Conservation (phyloP, 2,329 filamentous ascomycete genomes). For the Claviceps cyperi region DNA sequence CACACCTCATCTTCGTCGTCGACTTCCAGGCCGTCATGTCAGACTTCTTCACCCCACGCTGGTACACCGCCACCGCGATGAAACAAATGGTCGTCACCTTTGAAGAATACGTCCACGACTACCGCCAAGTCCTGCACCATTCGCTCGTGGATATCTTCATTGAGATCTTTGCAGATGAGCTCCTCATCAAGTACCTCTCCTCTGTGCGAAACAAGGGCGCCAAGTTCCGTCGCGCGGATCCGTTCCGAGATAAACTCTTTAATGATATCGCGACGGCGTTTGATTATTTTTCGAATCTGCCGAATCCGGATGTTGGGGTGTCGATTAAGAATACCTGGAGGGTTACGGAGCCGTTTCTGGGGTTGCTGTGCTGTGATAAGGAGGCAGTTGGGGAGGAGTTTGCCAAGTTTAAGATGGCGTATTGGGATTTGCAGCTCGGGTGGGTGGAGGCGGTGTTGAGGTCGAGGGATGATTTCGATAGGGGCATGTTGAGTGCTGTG, state of each 20-base stretch:
- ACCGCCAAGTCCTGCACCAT: constrained; percentile 69
- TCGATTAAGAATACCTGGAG: constrained; percentile 86
- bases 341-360: constrained; percentile 71
- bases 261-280: constrained; percentile 86
- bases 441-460: constrained; percentile 92
- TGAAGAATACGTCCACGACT: constrained; percentile 86
- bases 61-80: constrained; percentile 80
- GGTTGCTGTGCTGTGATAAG: constrained; percentile 64
- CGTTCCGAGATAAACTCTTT: constrained; percentile 84
- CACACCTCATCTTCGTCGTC: constrained; percentile 72
- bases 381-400: constrained; percentile 63
- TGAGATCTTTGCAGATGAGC: constrained; percentile 83
- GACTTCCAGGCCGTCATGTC: constrained; percentile 75
- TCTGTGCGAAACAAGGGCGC: constrained; percentile 79
- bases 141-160: constrained; percentile 82
- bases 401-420: constrained; percentile 65
- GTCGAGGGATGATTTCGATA: constrained; percentile 82
- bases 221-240: constrained; percentile 75
- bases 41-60: constrained; percentile 80
- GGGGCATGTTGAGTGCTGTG: constrained; percentile 73
- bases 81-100: constrained; percentile 90
- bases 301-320: constrained; percentile 52
- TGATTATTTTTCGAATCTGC: constrained; percentile 65
- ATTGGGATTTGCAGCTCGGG: constrained; percentile 87
- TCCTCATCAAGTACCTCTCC: constrained; percentile 73